These are phyloP conservation scores for Epichloe bromicola DNA, from an alignment of 2,329 filamentous ascomycete genomes.

Conservation along the genomic window DNA sequence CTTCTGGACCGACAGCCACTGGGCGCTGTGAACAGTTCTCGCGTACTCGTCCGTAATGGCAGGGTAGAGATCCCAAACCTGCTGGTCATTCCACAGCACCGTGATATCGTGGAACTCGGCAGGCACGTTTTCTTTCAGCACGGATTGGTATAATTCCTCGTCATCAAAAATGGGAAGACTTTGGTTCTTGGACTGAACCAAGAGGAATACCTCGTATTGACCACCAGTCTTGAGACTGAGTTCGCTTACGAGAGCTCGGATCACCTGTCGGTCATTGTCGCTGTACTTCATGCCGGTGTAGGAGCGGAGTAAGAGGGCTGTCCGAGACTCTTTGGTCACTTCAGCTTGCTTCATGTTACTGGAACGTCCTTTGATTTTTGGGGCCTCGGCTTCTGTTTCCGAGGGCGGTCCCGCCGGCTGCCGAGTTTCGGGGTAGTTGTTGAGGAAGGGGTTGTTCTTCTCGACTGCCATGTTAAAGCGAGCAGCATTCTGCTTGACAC, in stretches of 20 bases:
- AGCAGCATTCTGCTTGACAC: conserved; percentile 50
- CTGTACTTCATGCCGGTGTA: conserved; percentile 66
- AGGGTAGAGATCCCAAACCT: conserved; percentile 67
- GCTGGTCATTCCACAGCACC: conserved; percentile 59
- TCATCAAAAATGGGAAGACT: conserved; percentile 46
- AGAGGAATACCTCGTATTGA: conserved; percentile 67
- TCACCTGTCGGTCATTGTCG: conserved; percentile 64
- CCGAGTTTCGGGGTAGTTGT: conserved; percentile 25
- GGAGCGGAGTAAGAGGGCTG: conserved; percentile 62
- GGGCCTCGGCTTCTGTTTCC: neutral
- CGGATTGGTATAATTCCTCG: conserved; percentile 41
- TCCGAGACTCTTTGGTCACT: conserved; percentile 36
- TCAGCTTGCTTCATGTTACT: conserved; percentile 9
- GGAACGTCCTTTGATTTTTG: conserved; percentile 8
- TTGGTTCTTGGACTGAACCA: conserved; percentile 64
- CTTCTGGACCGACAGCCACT: conserved; percentile 63
- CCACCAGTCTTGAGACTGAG: conserved; percentile 63
- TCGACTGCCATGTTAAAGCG: conserved; percentile 40
- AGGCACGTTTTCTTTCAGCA: conserved; percentile 51
- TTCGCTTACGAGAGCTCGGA: conserved; percentile 69
- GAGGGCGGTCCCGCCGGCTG: conserved; percentile 7
- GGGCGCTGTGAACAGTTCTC: conserved; percentile 42
- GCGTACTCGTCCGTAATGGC: conserved; percentile 50
- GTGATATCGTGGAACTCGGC: conserved; percentile 58
- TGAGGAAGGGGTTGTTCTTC: conserved; percentile 29